These are phyloP conservation scores for Arabis hirsuta DNA, from an alignment of 345 rosid species.

Conservation along the genomic window DNA sequence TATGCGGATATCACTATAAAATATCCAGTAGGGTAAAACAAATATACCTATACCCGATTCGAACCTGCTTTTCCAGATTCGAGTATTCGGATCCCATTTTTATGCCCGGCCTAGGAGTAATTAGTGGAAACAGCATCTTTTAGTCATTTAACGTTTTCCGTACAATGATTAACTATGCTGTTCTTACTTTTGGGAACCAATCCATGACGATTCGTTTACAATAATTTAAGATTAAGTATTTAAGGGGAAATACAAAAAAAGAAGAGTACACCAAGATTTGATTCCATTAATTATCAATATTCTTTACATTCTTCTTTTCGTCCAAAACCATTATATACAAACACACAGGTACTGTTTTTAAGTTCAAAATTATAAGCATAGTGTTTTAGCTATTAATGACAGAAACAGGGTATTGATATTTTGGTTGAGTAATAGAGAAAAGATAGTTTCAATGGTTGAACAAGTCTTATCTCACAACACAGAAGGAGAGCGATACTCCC, in stretches of 20 bases:
- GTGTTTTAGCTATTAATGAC: background rate
- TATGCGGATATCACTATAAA: too few species aligned
- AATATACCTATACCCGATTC: too few species aligned
- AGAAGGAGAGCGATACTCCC: conserved; percentile 17
- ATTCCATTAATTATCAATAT: conserved; percentile 10
- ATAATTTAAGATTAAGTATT: background rate
- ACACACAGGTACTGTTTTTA: conserved; percentile 11
- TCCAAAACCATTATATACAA: conserved; percentile 29
- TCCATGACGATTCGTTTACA: conserved; percentile 11
- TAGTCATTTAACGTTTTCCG: conserved; percentile 17
- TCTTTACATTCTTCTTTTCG: conserved; percentile 28
- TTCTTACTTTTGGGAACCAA: conserved; percentile 42
- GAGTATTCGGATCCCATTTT: too few species aligned
- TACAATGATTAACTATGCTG: conserved; percentile 37
- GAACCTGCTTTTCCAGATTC: too few species aligned
- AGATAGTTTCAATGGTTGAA: conserved; percentile 37
- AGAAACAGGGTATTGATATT: background rate
- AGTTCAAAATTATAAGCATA: conserved; percentile 22
- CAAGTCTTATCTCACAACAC: conserved; percentile 28
- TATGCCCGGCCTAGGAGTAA: too few species aligned
- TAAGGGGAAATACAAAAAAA: background rate
- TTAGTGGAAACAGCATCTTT: conserved; percentile 32
- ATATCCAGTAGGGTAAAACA: too few species aligned
- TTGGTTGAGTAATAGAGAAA: conserved; percentile 7
- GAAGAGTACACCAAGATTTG: background rate